Conservation (phyloP, 2,329 filamentous ascomycete genomes). For the Ophiostoma perfectum region DNA sequence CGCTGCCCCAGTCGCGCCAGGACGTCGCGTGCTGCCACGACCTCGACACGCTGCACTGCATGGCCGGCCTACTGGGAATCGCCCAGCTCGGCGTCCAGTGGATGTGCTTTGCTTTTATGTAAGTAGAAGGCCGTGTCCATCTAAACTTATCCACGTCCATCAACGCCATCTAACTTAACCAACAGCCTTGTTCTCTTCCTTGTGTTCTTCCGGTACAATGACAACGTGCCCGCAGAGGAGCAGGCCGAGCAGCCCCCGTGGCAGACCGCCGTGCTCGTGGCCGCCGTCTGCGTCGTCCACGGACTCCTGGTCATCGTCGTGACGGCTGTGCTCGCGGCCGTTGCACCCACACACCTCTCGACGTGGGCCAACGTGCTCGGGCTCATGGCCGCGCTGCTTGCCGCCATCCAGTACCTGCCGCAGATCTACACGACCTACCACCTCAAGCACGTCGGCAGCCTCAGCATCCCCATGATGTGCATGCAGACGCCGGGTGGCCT, state of each 20-base stretch:
- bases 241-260: conserved; percentile 57
- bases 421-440: conserved; percentile 90
- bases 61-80: conserved; percentile 79
- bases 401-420: conserved; percentile 85
- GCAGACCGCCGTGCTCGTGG: conserved; percentile 73
- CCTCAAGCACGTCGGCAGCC: conserved; percentile 77
- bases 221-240: conserved; percentile 46
- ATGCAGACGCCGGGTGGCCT: conserved; percentile 94
- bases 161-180: background rate
- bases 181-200: conserved; percentile 83
- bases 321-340: conserved; percentile 61
- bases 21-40: conserved; percentile 84
- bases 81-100: conserved; percentile 88
- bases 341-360: conserved; percentile 58
- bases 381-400: conserved; percentile 69
- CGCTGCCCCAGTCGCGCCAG: conserved; percentile 72
- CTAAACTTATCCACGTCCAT: background rate
- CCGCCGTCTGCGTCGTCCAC: conserved; percentile 66
- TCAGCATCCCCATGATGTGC: conserved; percentile 97
- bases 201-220: conserved; percentile 74
- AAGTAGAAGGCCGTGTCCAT: conserved; percentile 34
- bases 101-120: conserved; percentile 90
- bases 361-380: conserved; percentile 83
- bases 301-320: conserved; percentile 65
- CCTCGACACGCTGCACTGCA: conserved; percentile 75